Conservation (phyloP, 495 filamentous ascomycete species). For the Neurospora sp. region DNA sequence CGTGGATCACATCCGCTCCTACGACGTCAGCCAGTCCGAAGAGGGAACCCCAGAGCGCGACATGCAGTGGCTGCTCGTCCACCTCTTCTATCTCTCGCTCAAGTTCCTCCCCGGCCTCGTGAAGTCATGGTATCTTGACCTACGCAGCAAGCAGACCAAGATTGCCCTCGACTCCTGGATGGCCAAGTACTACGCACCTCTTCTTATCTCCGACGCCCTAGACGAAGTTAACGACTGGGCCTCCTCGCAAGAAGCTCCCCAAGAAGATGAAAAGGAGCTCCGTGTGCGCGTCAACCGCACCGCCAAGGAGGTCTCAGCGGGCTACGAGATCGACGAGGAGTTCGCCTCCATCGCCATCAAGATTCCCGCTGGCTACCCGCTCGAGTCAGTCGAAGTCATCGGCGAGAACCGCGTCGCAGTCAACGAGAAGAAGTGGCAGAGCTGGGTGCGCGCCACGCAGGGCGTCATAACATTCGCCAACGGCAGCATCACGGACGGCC, state of each 20-base stretch:
- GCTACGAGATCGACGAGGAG: constrained; percentile 81
- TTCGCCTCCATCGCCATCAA: constrained; percentile 66
- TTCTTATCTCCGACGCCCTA: constrained; percentile 63
- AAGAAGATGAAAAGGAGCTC: constrained; percentile 61
- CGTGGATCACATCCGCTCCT: constrained; percentile 57
- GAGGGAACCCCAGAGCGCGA: constrained; percentile 53
- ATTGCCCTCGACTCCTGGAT: constrained; percentile 72
- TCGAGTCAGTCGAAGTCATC: constrained; percentile 65
- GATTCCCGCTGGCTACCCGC: constrained; percentile 70
- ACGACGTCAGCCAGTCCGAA: constrained; percentile 44
- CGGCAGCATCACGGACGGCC: constrained; percentile 72
- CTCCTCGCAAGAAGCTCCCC: constrained; percentile 38
- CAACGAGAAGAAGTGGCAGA: constrained; percentile 80
- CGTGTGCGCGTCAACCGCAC: constrained; percentile 58
- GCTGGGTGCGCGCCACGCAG: constrained; percentile 75
- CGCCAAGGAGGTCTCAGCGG: constrained; percentile 65
- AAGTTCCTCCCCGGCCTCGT: constrained; percentile 65
- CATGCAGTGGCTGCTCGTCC: constrained; percentile 71
- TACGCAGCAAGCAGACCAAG: constrained; percentile 62
- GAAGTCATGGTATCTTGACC: constrained; percentile 79
- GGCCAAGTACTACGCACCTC: constrained; percentile 72
- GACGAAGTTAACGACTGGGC: constrained; percentile 64
- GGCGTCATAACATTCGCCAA: constrained; percentile 90
- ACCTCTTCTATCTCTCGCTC: constrained; percentile 76
- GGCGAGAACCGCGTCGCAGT: constrained; percentile 76